phyloP scores from a whole-genome alignment of 441 rosid species.

The Syzygium syzygioides region DNA sequence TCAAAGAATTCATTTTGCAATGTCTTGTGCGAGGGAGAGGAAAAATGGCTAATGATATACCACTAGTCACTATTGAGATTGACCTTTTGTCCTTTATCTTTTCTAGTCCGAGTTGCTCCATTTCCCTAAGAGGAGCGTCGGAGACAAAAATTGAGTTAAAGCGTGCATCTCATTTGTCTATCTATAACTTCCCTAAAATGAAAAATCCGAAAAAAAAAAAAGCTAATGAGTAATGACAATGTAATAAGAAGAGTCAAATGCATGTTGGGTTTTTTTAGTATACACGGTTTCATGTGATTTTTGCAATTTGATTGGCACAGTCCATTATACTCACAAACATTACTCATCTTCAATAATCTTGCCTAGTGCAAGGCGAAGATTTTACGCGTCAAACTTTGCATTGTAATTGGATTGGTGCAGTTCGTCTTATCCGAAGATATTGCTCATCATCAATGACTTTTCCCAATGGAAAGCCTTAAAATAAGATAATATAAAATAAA shows the following conservation, averaged over 20 bases:
- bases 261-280: not conserved
- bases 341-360: not conserved
- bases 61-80: not conserved
- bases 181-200: not conserved
- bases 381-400: not conserved
- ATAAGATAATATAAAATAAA: not conserved
- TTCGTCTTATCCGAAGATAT: not conserved
- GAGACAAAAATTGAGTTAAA: not conserved
- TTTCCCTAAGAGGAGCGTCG: not conserved
- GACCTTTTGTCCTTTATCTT: not conserved
- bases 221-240: not conserved
- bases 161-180: not conserved
- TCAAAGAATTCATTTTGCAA: not conserved
- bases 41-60: not conserved
- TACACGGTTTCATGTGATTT: not conserved
- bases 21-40: not conserved
- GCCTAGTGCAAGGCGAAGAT: not conserved
- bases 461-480: not conserved
- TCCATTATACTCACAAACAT: not conserved
- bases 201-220: rapidly evolving
- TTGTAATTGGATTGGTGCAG: not conserved
- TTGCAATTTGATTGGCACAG: not conserved
- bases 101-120: not conserved
- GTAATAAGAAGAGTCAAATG: not conserved
- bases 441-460: not conserved